These are phyloP conservation scores for Musa itinerans DNA, from an alignment of 176 grass and related monocot genomes.

Conservation along the genomic window DNA sequence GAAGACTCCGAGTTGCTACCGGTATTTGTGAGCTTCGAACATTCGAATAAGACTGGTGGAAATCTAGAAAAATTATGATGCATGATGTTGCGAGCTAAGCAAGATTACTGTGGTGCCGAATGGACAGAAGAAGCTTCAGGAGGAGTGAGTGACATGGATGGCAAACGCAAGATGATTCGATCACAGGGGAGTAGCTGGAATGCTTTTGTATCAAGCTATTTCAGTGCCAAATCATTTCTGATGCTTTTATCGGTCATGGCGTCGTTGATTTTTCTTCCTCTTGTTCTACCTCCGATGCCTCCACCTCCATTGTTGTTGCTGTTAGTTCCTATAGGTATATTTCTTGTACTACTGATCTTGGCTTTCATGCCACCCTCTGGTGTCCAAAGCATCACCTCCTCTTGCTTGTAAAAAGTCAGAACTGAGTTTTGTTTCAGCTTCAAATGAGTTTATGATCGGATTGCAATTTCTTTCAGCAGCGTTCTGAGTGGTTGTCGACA, in stretches of 20 bases:
- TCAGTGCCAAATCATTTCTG: conserved; percentile 2
- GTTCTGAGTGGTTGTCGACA: not conserved
- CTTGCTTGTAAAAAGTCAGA: not conserved
- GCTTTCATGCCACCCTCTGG: not conserved
- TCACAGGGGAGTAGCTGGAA: not conserved
- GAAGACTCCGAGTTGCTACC: too few relatives aligned
- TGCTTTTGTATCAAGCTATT: not conserved
- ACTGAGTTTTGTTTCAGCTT: not conserved
- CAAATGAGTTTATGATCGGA: not conserved
- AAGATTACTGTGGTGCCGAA: not conserved
- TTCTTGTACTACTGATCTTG: conserved; percentile 1
- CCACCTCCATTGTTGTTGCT: conserved; percentile 7
- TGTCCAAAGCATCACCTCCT: not conserved
- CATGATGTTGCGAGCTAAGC: not conserved
- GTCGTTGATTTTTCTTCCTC: conserved; percentile 7
- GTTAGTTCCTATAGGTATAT: conserved; percentile 7
- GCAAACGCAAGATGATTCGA: not conserved
- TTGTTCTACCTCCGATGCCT: conserved; percentile 16
- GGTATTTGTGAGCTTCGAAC: not conserved
- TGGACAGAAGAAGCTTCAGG: not conserved
- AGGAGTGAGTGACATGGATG: not conserved
- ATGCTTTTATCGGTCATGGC: not conserved
- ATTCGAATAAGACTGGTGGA: not conserved
- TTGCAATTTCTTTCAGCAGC: too few relatives aligned
- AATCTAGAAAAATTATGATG: not conserved